Base-by-base conservation (phyloP, 2,329 filamentous ascomycete species). In the Fusarium austroafricanum region DNA sequence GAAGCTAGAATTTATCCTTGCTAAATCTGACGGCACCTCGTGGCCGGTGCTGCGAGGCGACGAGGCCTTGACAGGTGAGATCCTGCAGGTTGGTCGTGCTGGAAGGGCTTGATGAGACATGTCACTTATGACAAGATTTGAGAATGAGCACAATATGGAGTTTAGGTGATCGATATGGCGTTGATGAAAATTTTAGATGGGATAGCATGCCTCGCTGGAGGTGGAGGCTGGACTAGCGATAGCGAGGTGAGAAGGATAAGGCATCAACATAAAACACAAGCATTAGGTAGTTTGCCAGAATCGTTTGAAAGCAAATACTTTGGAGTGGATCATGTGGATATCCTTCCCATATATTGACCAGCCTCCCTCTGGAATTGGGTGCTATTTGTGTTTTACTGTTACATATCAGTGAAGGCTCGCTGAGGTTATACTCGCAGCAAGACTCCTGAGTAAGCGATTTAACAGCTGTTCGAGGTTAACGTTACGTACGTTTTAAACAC, bases 31-130 rank as follows among this genome's bases (percentile, higher is more conserved):
- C 72, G 91, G 90, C 12, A 85, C 86, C 40, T 92, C 92, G 75
- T 97, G 94, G 94, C 92, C 94, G 33, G 92, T 96, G 7, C 80
- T 97, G 74, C 87, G 93, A 63, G 91, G 89, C 61, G 92, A 96
- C 73, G 93, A 97, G 71, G 79, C 82, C 56, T 75, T 80, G 63
- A 88, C 84, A 11, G 87, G 87, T 8, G 92, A 97, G 81, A 97
- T 97, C 73, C 89, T 98, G 68, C 96, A 99, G 80, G 85, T 96
- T 67, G 96, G 96, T 15, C 86, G 89, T 68, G 94, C 96, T 50
- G 93, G 90, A 33, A 83, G 86, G 59, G 87, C 67, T 56, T 64
- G 49, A 53, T 35, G 20, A 20, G 11, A 31, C n/a, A 18, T 20
- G 17, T 11, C 11, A 45, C 26, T 26, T 29, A 68, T 17, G 37